Base-by-base conservation (phyloP, 208 protist species). In the Leishmania tarentolae region DNA sequence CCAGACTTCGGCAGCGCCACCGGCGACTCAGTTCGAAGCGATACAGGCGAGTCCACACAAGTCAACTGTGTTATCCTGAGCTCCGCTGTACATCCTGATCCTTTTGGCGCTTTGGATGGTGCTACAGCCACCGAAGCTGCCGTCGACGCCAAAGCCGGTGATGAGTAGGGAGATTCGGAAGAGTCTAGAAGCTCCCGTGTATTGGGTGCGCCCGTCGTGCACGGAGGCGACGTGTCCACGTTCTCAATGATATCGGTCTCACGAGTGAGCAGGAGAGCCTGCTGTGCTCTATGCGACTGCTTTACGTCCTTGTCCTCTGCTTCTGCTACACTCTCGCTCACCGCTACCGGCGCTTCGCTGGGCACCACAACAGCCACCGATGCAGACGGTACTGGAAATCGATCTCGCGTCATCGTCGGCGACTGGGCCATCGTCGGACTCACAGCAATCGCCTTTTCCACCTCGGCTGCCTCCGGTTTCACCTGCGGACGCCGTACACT, bases 151-250 rank as follows among this genome's bases (percentile, higher is more conserved):
- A 35, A n/a, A 40, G 46, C 21, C 50, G 50, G 50, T 28, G 52
- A 53, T 13, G 52, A 53, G 50, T 50, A 76, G 3, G 72, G 31
- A 21, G n/a, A 17, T 17, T 28, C 44, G 19, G 40, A 61, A 37
- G 47, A 4, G 31, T 31, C 50, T 42, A 15, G 56, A 52, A 31
- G 15, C 52, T 35, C 7, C 31, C 1, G 70, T 4, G 63, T 21
- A 13, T 37, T n/a, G 28, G 57, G 46, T 61, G 40, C 17, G 5
- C 44, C 19, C 17, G 24, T 24, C 35, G 46, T 61, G 57, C 56
- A 47, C 44, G 61, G 73, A 11, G 80, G 75, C 19, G 80, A 69
- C 8, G 80, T 44, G 65, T 80, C 80, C 7, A 42, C 52, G 37
- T 80, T 75, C 46, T 53, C 57, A 11, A 17, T 46, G 42, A 80